Evolutionary conservation across 495 filamentous ascomycete species (phyloP), one percentile per base, ranked within the genome.

Genomic region (Aspergillus avenaceus): DNA sequence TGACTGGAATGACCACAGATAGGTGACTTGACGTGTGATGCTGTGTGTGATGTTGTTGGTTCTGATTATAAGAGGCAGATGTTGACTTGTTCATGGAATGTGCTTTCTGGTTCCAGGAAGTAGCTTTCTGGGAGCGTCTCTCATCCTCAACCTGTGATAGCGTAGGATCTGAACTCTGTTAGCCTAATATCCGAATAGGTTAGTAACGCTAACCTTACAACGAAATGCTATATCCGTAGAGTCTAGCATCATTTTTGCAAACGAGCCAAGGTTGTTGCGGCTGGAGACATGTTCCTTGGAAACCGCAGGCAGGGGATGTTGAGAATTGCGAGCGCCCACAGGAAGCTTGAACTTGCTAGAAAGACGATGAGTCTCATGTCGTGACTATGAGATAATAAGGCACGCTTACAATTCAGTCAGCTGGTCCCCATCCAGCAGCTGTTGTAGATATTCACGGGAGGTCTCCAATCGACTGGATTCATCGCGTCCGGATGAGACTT

Each of bases 401-500:
- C 27, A 52, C 38, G 56, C 84, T 68, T 75, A 91, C 87, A 84
- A 87, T 65, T 90, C 77, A 14, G 87, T 85, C 53, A 90, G 69
- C 31, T 84, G 79, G 32, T 82, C 78, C 8, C 78, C 80, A 61
- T 83, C 79, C 46, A 90, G 67, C 46, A 89, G 73, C 52, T 84
- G 81, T 55, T 88, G 84, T 38, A 93, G 69, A 55, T 88, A 83
- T 59, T 81, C 69, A 34, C 86, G 75, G 13, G 71, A 72, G 8
- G 73, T 72, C 50, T 71, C 70, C 47, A 74, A 52, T 21, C 63
- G 69, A 52, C 49, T 66, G 22, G 72, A 75, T 32, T 72, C 69
- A 41, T 67, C 63, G 26, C 48, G 50, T 22, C 70, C 73, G 11
- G 67, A 60, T 38, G 63, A 60, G 21, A 72, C 67, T 46, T 76